Evolutionary conservation across 495 filamentous ascomycete species (phyloP).

Genomic region (Diplogelasinospora grovesii): DNA sequence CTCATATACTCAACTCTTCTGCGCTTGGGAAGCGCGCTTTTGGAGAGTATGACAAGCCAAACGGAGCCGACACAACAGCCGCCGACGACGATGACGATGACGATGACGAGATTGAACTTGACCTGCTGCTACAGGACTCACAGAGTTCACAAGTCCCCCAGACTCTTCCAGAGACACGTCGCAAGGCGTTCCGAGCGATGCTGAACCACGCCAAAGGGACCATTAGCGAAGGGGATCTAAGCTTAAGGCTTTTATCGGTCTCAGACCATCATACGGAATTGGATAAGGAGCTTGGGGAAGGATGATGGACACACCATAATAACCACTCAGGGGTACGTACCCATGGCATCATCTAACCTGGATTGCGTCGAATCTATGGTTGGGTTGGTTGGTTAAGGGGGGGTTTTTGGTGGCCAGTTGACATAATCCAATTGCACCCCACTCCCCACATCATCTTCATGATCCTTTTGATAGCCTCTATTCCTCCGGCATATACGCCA

Average conservation of each 20-base stretch:
- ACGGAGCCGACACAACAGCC: not conserved
- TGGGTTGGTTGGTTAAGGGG: too few species aligned
- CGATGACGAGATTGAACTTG: not conserved
- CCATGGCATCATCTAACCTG: too few species aligned
- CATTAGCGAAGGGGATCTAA: constrained; percentile 6
- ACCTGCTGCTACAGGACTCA: not conserved
- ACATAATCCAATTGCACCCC: too few species aligned
- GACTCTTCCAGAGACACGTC: constrained; percentile 24
- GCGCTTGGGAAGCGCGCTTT: too few species aligned
- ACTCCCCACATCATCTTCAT: too few species aligned
- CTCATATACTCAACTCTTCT: too few species aligned
- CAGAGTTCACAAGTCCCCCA: not conserved
- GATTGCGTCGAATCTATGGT: too few species aligned
- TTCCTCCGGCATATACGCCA: too few species aligned
- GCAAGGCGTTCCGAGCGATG: constrained; percentile 22
- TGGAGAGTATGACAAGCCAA: too few species aligned
- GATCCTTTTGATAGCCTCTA: too few species aligned
- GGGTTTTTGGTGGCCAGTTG: too few species aligned
- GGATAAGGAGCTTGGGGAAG: constrained; percentile 25
- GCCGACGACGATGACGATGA: not conserved
- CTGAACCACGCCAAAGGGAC: constrained; percentile 20
- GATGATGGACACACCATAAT: not conserved
- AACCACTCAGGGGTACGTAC: too few species aligned
- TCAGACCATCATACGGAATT: constrained; percentile 28
- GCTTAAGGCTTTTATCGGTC: constrained; percentile 32